Evolutionary conservation across 768 basidiomycete species (phyloP).

Genomic region (Mycena polygramma): DNA sequence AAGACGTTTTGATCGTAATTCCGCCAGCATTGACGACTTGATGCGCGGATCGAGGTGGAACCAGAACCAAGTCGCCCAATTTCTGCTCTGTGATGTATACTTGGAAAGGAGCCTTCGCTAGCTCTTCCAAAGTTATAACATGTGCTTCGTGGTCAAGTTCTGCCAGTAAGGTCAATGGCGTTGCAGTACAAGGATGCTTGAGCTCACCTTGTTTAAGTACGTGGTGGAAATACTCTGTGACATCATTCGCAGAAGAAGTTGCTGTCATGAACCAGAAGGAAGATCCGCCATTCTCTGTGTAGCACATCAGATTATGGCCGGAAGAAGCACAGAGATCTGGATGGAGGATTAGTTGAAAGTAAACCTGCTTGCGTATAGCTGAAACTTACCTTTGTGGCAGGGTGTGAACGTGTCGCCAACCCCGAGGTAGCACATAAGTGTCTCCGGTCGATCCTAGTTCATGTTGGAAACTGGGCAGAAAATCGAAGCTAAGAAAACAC

Average conservation of each 20-base stretch:
- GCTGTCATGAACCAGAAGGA: constrained; percentile 92
- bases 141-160: constrained; percentile 82
- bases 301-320: constrained; percentile 91
- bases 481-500: constrained; percentile 36
- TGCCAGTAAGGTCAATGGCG: not conserved
- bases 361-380: not conserved
- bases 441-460: constrained; percentile 73
- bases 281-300: constrained; percentile 77
- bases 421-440: constrained; percentile 89
- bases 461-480: constrained; percentile 1
- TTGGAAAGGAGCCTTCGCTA: constrained; percentile 74
- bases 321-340: constrained; percentile 80
- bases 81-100: constrained; percentile 82
- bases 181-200: not conserved
- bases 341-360: not conserved
- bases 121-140: constrained; percentile 71
- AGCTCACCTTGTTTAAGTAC: constrained; percentile 55
- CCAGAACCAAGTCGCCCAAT: constrained; percentile 82
- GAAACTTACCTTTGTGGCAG: constrained; percentile 71
- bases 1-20: constrained; percentile 85
- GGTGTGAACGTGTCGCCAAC: constrained; percentile 88
- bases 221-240: constrained; percentile 69
- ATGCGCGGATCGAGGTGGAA: constrained; percentile 86
- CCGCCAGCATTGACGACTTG: constrained; percentile 88
- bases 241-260: constrained; percentile 66